Base-by-base conservation (phyloP, 2,329 filamentous ascomycete genomes). In the Claviceps africana region DNA sequence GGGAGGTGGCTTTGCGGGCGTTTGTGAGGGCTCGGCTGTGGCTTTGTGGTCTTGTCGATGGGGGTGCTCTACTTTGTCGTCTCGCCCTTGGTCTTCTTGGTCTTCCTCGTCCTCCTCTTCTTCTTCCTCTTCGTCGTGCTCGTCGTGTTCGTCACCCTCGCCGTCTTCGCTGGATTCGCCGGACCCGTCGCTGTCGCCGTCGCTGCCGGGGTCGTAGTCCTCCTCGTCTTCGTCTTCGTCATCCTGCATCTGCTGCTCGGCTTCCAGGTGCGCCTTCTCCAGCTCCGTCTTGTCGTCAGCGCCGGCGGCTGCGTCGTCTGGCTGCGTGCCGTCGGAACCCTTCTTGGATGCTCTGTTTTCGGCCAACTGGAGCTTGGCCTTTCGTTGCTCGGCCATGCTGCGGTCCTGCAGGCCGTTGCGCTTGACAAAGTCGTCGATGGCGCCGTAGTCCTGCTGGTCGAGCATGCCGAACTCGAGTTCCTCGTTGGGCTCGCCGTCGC, bases 391-490 rank as follows among this genome's bases (percentile, higher is more conserved):
- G 0, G 81, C 82, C 79, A 86, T 81, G 60, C 82, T 85, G 54
- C 79, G 71, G 60, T 86, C 81, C 55, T 83, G 78, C 28, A 86
- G 70, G 0, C 76, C 72, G 57, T 85, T 76, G 10, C 72, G 72
- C 59, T 76, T 74, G 47, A 85, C 72, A 59, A 82, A 86, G 56
- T 77, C 74, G 58, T 83, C 79, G 55, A 86, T 85, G 22, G 75
- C 77, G 4, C 67, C 70, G 55, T 82, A 85, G 60, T 86, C 81
- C 56, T 81, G 79, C 64, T 86, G 82, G 58, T 86, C 82, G 19
- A 86, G 64, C 82, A 85, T 85, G 39, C 72, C 72, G 56, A 85
- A 85, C 61, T 85, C 82, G 22, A 83, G 67, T 60, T 85, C 82
- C 55, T 82, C 77, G 1, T 71, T 77, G 13, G 63, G 65, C 40